Conservation (phyloP, 2,329 filamentous ascomycete genomes). For the Penicillium sp. region DNA sequence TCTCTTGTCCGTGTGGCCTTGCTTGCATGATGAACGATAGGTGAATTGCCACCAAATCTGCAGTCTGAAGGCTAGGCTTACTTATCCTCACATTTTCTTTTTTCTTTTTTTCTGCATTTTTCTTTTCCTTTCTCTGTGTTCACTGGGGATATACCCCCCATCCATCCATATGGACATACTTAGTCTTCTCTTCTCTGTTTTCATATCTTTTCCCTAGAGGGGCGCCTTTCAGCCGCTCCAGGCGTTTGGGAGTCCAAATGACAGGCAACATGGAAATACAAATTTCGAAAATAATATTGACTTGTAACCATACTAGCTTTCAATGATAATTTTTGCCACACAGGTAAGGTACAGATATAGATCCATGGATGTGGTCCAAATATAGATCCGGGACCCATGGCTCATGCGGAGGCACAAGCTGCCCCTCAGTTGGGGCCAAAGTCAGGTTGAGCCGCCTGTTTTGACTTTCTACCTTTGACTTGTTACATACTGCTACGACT, state of each 20-base stretch:
- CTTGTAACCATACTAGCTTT: neutral
- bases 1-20: constrained; percentile 10
- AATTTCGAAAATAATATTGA: neutral
- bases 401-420: neutral
- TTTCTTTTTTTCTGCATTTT: neutral
- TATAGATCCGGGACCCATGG: constrained; percentile 15
- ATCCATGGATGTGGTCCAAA: neutral
- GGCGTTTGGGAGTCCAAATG: constrained; percentile 23
- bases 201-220: constrained; percentile 18
- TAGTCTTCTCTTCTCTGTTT: constrained; percentile 16
- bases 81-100: constrained; percentile 2
- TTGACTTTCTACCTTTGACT: neutral
- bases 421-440: neutral
- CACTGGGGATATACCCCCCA: constrained; percentile 2
- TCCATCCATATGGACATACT: constrained; percentile 16
- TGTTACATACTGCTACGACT: neutral
- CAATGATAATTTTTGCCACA: too few relatives aligned
- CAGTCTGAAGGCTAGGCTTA: neutral
- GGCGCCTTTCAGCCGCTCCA: constrained; percentile 11
- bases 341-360: neutral
- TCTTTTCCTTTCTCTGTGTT: constrained; percentile 12
- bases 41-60: neutral
- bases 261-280: constrained; percentile 16
- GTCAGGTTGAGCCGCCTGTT: neutral
- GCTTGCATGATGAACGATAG: neutral